A percentile compares a stretch with the other conserved stretches of the same genome.
phyloP scores from a whole-genome alignment of 768 basidiomycete species.

The Lentinula lateritia region DNA sequence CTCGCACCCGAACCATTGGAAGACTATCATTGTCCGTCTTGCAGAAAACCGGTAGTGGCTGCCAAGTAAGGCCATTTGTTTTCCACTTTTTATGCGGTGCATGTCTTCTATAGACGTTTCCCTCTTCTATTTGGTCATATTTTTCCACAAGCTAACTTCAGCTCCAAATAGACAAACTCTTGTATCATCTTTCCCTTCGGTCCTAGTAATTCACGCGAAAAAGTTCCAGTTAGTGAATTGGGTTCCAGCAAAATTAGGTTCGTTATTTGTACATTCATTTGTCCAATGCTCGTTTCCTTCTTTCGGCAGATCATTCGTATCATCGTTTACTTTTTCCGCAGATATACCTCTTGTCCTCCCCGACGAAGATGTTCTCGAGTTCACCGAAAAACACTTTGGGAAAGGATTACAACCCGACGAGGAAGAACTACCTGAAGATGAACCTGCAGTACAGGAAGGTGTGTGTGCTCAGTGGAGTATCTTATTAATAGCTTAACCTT shows the following conservation, averaged over 20 bases:
- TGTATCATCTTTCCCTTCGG: conserved; percentile 84
- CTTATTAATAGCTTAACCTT: conserved; percentile 14
- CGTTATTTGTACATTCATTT: conserved; percentile 13
- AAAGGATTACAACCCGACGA: conserved; percentile 68
- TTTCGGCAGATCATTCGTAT: neutral
- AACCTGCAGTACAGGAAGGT: neutral
- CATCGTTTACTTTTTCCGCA: conserved; percentile 21
- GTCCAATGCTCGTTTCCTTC: too few species aligned
- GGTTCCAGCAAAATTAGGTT: conserved; percentile 94
- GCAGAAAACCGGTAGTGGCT: conserved; percentile 52
- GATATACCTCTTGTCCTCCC: conserved; percentile 85
- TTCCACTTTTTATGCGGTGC: neutral
- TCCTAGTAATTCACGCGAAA: conserved; percentile 84
- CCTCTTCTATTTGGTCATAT: too few species aligned
- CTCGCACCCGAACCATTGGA: conserved; percentile 64
- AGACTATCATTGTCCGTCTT: conserved; percentile 68
- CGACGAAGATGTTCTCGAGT: conserved; percentile 44
- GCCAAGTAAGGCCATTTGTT: conserved; percentile 50
- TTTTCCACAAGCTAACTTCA: neutral
- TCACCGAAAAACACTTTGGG: conserved; percentile 60
- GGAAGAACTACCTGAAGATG: conserved; percentile 57
- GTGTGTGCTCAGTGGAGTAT: neutral
- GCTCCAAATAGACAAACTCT: conserved; percentile 48
- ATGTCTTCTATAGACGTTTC: too few species aligned
- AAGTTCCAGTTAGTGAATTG: conserved; percentile 95